Base-by-base conservation (phyloP, 345 rosid genomes). In the Euclidium syriacum region DNA sequence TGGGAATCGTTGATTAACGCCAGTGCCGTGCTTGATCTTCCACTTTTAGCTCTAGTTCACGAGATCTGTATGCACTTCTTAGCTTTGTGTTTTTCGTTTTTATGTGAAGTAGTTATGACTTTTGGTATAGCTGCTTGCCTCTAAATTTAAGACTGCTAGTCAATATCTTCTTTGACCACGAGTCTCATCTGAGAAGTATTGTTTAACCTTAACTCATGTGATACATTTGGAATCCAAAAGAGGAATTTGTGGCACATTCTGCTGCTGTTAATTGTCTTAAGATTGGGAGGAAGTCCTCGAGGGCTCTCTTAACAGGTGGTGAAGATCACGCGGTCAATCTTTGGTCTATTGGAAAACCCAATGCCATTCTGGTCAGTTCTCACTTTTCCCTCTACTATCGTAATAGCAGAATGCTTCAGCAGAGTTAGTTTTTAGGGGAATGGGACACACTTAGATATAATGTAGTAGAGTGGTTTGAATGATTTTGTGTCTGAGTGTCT, bases 281-380 rank as follows among this genome's bases (percentile, higher is more conserved):
- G 86, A 90, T 95, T 42, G 99, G 99, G 44, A 85, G 96, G 86
- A 95, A 95, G 78, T 75, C 99, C 2, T 95, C 99, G 0, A 78
- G 99, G 78, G 85, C 82, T 73, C 89, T 95, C 18, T 91, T 90
- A n/a, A 95, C 99, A 0, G 99, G 97, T 23, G 97, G 99, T 35
- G 99, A 95, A 83, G 99, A 95, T 77, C 92, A 86, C 77, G 90
- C 80, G 73, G 99, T 95, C 43, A 95, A 95, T 77, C 87, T 95
- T 18, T 95, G 99, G 99, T 92, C 99, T 76, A 95, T 95, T 40
- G 99, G 99, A 68, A 95, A 95, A 76, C 99, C 99, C 74, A 95
- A 95, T 35, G 91, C 99, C 41, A 80, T 81, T 61, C 79, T 73
- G 96, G 99, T 92, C 54, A 87, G 91, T 81, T 76, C 79, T 50